Base-by-base conservation (phyloP, 73 alveolate species). In the Uronychia binucleata region DNA sequence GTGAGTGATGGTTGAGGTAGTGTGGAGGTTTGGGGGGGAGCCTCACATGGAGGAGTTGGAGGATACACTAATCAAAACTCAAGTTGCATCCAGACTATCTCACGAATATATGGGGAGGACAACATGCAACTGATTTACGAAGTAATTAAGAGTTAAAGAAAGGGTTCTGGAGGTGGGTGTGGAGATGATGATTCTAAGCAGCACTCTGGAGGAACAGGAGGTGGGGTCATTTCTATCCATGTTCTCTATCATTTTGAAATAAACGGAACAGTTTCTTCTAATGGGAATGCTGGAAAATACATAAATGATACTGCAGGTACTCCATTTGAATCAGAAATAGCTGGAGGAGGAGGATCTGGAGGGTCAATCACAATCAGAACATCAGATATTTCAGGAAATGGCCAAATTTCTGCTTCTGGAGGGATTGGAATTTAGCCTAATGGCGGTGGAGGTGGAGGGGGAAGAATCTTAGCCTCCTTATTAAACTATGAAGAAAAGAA, bases 131-230 rank as follows among this genome's bases (percentile, higher is more conserved):
- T n/a, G n/a, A n/a, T n/a, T n/a, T n/a, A n/a, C n/a, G n/a, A n/a
- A n/a, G n/a, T n/a, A n/a, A n/a, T n/a, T n/a, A n/a, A n/a, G n/a
- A n/a, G n/a, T n/a, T n/a, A n/a, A n/a, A n/a, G n/a, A n/a, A n/a
- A 46, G 67, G 67, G 67, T 11, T 46, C 67, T 46, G 67, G 67
- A 46, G 67, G 67, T 46, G 67, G 67, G 67, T n/a, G n/a, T n/a
- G 19, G 19, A 46, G 19, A 46, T 19, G 19, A 5, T 5, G 67
- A 5, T 5, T 11, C 67, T 19, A 19, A 46, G 19, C 5, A 11
- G 67, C 67, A 46, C 19, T 46, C 67, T 11, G 67, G 67, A 46
- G 67, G 67, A 11, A 19, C 67, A 46, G 67, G 67, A 11, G 67
- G 67, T 11, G 67, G 67, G 19, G 67, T 46, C 19, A 19, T 46